Evolutionary conservation across 176 grass and related monocot species (phyloP), one percentile per base, ranked within the genome.

Genomic region (Sorghum bicolor): DNA sequence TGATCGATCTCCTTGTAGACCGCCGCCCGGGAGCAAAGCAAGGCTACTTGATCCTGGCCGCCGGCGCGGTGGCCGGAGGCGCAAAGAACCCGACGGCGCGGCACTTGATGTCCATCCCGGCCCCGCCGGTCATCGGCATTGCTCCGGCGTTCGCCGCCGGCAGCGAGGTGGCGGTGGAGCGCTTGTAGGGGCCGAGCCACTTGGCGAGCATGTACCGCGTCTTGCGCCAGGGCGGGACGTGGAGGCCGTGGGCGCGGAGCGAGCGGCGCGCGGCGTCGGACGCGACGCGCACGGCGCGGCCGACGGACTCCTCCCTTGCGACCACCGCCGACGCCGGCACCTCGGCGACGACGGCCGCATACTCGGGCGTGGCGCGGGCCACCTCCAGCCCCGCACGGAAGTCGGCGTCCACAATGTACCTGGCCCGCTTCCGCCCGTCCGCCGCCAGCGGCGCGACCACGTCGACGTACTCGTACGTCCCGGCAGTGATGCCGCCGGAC

Each of bases 331-430:
- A n/a, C 7, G 84, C 80, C 47, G 90, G 93, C 40, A 85, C 74
- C 0, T 75, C 86, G 15, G 80, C 79, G 25, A 90, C 68, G 32
- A 99, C 82, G 24, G 71, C 75, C 4, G 25, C 68, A 89, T 96
- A 99, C 83, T 88, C 83, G 29, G 83, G 63, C 53, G 96, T 94
- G 8, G 93, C 86, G 72, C 93, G 74, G 29, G 96, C 96, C 17
- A 99, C 87, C 91, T 99, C 91, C 62, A 99, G 76, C 55, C 75
- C 91, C 1, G 89, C 64, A 9, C 87, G 89, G 72, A 99, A 87
- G 60, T 96, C 96, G 0, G 87, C 45, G 71, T 99, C 96, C 85
- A 96, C 93, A 89, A 99, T 99, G 91, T 96, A 99, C 85, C 96
- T 95, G 66, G 3, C 26, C 43, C 39, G 45, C 19, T 55, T 7